Conservation (phyloP, 1,284 basidiomycete genomes). For the Trametes pubescens region DNA sequence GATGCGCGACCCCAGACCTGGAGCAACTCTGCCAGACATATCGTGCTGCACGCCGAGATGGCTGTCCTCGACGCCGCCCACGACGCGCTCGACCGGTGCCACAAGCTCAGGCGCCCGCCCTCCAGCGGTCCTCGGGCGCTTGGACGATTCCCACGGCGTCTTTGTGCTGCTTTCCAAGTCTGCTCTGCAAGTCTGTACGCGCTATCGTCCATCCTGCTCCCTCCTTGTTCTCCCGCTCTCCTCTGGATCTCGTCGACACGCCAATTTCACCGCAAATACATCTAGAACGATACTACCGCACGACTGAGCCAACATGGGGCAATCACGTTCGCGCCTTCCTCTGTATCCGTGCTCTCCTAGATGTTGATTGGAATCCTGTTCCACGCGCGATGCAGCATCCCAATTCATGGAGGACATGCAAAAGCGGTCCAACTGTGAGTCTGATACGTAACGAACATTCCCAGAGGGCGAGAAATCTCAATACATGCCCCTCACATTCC, state of each 20-base stretch:
- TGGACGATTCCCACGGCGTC: constrained; percentile 33
- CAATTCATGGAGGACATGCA: constrained; percentile 96
- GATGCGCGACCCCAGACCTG: constrained; percentile 20
- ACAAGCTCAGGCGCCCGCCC: constrained; percentile 25
- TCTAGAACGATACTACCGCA: not conserved
- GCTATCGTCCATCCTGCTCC: constrained; percentile 20
- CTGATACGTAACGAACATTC: constrained; percentile 5
- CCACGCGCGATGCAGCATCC: constrained; percentile 61
- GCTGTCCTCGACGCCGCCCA: constrained; percentile 29
- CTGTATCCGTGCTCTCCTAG: constrained; percentile 13
- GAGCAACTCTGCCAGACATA: constrained; percentile 18
- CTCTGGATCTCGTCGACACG: not conserved
- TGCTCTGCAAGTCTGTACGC: constrained; percentile 18
- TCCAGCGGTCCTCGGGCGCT: not conserved
- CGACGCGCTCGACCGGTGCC: constrained; percentile 22
- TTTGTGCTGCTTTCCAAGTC: constrained; percentile 18
- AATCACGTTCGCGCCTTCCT: constrained; percentile 68
- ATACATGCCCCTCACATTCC: constrained; percentile 7
- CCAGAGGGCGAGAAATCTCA: not conserved
- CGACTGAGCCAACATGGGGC: constrained; percentile 61
- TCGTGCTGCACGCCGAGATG: constrained; percentile 24
- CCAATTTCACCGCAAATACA: not conserved
- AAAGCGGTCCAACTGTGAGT: constrained; percentile 90
- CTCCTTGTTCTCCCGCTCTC: constrained; percentile 8
- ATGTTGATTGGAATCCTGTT: constrained; percentile 24